A percentile compares a stretch with the other conserved stretches of the same genome.
Evolutionary conservation across 805 yeast species (phyloP).

Genomic region (Candida maesae): DNA sequence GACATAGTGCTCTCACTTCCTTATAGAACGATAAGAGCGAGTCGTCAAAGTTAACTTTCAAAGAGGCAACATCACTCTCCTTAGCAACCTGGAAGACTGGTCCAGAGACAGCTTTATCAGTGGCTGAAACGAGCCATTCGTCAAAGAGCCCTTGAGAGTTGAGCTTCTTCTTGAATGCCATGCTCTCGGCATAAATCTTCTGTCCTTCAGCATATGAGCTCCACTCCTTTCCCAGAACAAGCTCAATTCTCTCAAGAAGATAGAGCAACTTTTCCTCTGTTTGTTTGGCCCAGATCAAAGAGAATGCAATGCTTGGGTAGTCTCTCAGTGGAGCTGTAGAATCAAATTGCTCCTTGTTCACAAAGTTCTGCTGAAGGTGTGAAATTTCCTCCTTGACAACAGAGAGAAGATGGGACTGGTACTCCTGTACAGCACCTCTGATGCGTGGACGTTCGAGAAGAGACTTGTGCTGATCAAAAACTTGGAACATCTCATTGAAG

Average conservation of each 20-base stretch:
- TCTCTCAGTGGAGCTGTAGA: conserved; percentile 39
- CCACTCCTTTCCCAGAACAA: conserved; percentile 62
- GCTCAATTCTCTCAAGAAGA: conserved; percentile 42
- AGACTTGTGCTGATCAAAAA: conserved; percentile 45
- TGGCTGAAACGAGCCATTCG: conserved; percentile 44
- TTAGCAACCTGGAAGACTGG: conserved; percentile 37
- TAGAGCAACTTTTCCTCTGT: conserved; percentile 40
- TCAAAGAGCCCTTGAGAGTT: conserved; percentile 39
- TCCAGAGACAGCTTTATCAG: conserved; percentile 28
- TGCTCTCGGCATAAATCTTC: conserved; percentile 49
- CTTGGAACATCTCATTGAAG: conserved; percentile 47
- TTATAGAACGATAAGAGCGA: conserved; percentile 40
- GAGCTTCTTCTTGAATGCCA: conserved; percentile 41
- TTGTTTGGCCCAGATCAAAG: conserved; percentile 52
- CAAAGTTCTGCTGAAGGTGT: conserved; percentile 38
- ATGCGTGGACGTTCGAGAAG: conserved; percentile 51
- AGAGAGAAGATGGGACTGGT: conserved; percentile 47
- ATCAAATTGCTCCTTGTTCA: conserved; percentile 33
- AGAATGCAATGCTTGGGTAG: conserved; percentile 44
- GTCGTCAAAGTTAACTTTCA: conserved; percentile 51
- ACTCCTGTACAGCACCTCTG: conserved; percentile 55
- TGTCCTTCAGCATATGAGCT: conserved; percentile 60
- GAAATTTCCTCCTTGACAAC: conserved; percentile 46
- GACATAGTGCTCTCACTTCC: conserved; percentile 49
- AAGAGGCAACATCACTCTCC: conserved; percentile 22